Conservation (phyloP, 2,329 filamentous ascomycete genomes). For the Claviceps monticola region DNA sequence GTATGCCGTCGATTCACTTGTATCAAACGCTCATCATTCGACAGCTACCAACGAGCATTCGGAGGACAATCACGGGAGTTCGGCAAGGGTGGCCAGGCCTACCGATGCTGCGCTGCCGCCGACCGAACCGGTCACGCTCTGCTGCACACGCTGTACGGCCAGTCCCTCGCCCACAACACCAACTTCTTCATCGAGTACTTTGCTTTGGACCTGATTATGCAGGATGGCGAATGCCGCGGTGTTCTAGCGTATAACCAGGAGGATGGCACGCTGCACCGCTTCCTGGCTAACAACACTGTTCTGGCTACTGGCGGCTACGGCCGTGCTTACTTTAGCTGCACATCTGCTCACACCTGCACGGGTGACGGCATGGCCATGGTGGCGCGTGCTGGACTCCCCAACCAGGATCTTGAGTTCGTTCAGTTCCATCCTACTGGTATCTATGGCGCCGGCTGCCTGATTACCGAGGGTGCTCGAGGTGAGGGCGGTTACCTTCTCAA, state of each 20-base stretch:
- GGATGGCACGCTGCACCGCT: conserved; percentile 92
- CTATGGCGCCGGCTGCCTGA: conserved; percentile 94
- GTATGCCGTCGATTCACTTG: neutral
- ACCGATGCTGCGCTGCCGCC: conserved; percentile 90
- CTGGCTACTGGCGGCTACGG: conserved; percentile 95
- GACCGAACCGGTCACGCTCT: conserved; percentile 96
- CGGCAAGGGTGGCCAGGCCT: conserved; percentile 95
- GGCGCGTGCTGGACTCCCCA: conserved; percentile 88
- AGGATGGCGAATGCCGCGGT: conserved; percentile 92
- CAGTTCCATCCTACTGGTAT: conserved; percentile 99
- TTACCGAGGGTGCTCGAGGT: conserved; percentile 93
- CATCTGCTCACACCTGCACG: conserved; percentile 94
- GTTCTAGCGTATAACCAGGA: conserved; percentile 97
- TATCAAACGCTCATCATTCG: neutral
- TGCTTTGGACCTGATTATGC: conserved; percentile 92
- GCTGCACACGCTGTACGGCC: conserved; percentile 94
- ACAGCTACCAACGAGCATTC: conserved; percentile 89
- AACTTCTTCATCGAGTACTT: conserved; percentile 99
- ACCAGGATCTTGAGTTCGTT: conserved; percentile 98
- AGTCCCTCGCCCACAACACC: conserved; percentile 92
- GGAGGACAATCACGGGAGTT: conserved; percentile 92
- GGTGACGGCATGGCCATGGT: conserved; percentile 99
- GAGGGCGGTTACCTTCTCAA: conserved; percentile 97
- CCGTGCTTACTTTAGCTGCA: conserved; percentile 96
- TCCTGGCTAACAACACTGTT: conserved; percentile 93